Base-by-base conservation (phyloP, 805 yeast genomes). In the Kluyveromyces dobzhanskii region DNA sequence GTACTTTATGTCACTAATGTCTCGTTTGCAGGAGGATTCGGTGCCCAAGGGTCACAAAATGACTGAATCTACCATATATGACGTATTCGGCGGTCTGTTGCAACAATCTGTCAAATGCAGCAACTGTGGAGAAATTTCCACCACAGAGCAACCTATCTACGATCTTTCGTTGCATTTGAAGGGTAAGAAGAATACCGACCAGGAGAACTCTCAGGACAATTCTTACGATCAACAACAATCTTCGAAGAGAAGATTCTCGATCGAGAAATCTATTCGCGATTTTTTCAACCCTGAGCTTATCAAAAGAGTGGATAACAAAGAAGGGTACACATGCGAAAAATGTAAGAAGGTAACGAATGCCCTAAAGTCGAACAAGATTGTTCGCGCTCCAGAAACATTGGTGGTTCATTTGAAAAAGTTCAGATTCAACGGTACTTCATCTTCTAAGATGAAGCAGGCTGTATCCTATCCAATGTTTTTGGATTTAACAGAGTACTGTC, bases 131-230 rank as follows among this genome's bases (percentile, higher is more conserved):
- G 76, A 83, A 50, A 76, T 84, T 16, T 83, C 94, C 11, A 77
- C 76, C 37, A 92, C 98, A 5, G 78, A 80, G 47, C 98, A 92
- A 62, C 96, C 92, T 53, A 84, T 92, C 53, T 88, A 88, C 57
- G 98, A 92, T 64, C 67, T 92, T 41, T 83, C 95, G 6, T 70
- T 92, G 36, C 88, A 92, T 36, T 68, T 92, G 45, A 76, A 75
- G 35, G 69, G 70, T 35, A 62, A 61, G 45, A 76, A 64, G 49
- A 7, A 37, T 8, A 25, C 31, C 7, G 17, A 30, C 16, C 19
- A 32, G 23, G 24, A 19, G 13, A 33, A 34, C 10, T 17, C 21
- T 17, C 24, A 29, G 21, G 29, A 32, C 14, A 29, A 17, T 3
- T 40, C 44, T 12, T 6, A 7, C 7, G 30, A 27, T n/a, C 50